Evolutionary conservation across 2,329 filamentous ascomycete genomes (phyloP), one percentile per base, ranked within the genome.

Genomic region (Fusarium anguioides): DNA sequence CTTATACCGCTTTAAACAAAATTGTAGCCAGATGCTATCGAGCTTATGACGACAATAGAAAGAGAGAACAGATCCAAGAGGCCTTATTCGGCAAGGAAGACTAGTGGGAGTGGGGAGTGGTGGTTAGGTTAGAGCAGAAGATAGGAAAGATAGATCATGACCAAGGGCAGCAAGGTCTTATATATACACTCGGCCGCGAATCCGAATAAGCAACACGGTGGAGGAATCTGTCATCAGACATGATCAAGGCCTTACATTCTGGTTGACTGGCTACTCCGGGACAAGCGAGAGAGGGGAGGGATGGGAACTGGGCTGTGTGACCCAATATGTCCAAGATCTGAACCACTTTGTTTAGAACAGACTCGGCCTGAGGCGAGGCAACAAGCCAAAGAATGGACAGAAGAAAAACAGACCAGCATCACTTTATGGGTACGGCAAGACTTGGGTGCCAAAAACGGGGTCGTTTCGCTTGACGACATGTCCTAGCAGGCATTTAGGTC

Each of bases 321-420:
- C 76, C 71, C 70, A 74, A 76, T 71, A 75, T 72, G 75, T 73
- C 61, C 71, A 74, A 70, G 70, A 78, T 75, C 69, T 77, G 74
- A 76, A 76, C 72, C 75, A 75, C 61, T 68, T 33, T 74, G 70
- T 76, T 77, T 77, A 68, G 75, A 70, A 76, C 74, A 76, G 72
- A 71, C 59, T 69, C 72, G 71, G 70, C 71, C 69, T 72, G 72
- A 77, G 73, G 73, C 72, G 71, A 77, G 72, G 66, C 59, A 70
- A 60, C 44, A 70, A 65, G 66, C 68, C 70, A 70, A 70, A 69
- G 52, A 72, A 54, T 50, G 44, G 42, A 49, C 53, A 67, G 69
- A 62, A 55, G 49, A 60, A 58, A 64, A 58, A 59, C 55, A 65
- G 64, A 48, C 56, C 62, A 60, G 49, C 62, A 60, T 62, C 51